Percentiles rank a stretch among this genome's conserved stretches.
Evolutionary conservation across 2,329 filamentous ascomycete genomes (phyloP).

Genomic region (Aspergillus aculeatus): DNA sequence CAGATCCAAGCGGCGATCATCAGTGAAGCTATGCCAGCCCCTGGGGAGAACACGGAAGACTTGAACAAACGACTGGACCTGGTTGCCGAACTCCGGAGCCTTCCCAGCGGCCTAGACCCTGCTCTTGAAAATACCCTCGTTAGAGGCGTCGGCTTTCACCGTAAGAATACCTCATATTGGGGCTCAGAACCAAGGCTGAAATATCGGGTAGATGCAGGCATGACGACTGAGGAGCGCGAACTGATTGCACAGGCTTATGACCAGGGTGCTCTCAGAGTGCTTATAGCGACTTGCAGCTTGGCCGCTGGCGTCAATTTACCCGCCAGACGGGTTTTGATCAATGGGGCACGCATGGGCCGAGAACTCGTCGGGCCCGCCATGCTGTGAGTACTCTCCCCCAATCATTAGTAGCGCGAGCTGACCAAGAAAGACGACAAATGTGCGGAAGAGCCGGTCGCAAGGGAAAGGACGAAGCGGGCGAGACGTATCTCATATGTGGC

Average conservation of each 20-base stretch:
- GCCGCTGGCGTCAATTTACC: slow-evolving; percentile 79
- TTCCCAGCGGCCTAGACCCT: slow-evolving; percentile 65
- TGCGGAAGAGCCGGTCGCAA: slow-evolving; percentile 74
- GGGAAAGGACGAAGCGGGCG: slow-evolving; percentile 73
- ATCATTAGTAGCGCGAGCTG: slow-evolving; percentile 17
- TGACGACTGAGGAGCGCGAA: slow-evolving; percentile 74
- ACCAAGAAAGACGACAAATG: slow-evolving; percentile 63
- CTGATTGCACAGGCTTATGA: slow-evolving; percentile 71
- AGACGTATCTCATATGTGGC: slow-evolving; percentile 74
- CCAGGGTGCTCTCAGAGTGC: slow-evolving; percentile 63
- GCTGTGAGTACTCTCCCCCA: slow-evolving; percentile 49
- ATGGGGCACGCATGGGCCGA: slow-evolving; percentile 72
- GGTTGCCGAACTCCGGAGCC: slow-evolving; percentile 63
- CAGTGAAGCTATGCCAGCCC: slow-evolving; percentile 62
- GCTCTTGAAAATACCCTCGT: slow-evolving; percentile 63
- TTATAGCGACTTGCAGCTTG: slow-evolving; percentile 74
- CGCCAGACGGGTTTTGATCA: slow-evolving; percentile 71
- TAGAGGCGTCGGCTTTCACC: slow-evolving; percentile 72
- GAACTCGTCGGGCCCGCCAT: slow-evolving; percentile 76
- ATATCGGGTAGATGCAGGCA: slow-evolving; percentile 42
- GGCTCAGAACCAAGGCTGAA: slow-evolving; percentile 9
- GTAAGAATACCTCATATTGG: slow-evolving; percentile 43
- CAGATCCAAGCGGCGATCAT: slow-evolving; percentile 69
- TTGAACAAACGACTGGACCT: slow-evolving; percentile 63
- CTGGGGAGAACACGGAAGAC: slow-evolving; percentile 47